phyloP scores from a whole-genome alignment of 768 basidiomycete genomes.

The Calocybe indica region DNA sequence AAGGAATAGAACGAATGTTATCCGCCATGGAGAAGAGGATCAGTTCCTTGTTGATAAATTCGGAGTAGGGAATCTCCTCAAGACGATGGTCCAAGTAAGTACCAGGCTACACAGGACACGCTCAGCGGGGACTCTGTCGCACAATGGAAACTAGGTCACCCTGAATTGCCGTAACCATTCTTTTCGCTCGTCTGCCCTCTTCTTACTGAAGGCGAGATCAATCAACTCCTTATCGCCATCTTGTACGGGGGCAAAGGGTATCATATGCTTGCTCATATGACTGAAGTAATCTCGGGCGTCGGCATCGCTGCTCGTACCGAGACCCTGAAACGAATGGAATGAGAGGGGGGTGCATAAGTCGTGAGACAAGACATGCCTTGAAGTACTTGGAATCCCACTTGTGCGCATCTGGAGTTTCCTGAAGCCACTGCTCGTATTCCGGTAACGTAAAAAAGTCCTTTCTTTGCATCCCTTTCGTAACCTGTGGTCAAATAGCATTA shows the following conservation, averaged over 20 bases:
- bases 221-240: slow-evolving; percentile 85
- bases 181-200: slow-evolving; percentile 97
- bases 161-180: slow-evolving; percentile 96
- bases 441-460: slow-evolving; percentile 96
- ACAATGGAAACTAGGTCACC: slow-evolving; percentile 31
- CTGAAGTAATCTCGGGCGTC: slow-evolving; percentile 94
- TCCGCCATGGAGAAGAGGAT: slow-evolving; percentile 99
- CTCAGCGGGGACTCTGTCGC: slow-evolving; percentile 3
- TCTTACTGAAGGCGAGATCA: slow-evolving; percentile 99
- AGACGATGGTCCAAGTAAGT: slow-evolving; percentile 89
- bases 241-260: slow-evolving; percentile 79
- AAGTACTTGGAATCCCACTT: slow-evolving; percentile 95
- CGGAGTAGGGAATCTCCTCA: slow-evolving; percentile 79
- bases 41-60: slow-evolving; percentile 97
- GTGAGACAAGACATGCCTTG: slow-evolving; percentile 62
- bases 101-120: slow-evolving; percentile 56
- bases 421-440: slow-evolving; percentile 91
- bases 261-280: slow-evolving; percentile 89
- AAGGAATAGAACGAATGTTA: slow-evolving; percentile 96
- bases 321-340: slow-evolving; percentile 54
- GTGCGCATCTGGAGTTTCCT: slow-evolving; percentile 64
- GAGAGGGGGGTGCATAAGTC: slow-evolving; percentile 1
- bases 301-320: slow-evolving; percentile 86
- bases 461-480: slow-evolving; percentile 71
- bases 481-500: slow-evolving; percentile 29